Percentiles rank a stretch among this genome's conserved stretches.
phyloP scores from a whole-genome alignment of 2,329 filamentous ascomycete species.

The Verticillium isaacii region DNA sequence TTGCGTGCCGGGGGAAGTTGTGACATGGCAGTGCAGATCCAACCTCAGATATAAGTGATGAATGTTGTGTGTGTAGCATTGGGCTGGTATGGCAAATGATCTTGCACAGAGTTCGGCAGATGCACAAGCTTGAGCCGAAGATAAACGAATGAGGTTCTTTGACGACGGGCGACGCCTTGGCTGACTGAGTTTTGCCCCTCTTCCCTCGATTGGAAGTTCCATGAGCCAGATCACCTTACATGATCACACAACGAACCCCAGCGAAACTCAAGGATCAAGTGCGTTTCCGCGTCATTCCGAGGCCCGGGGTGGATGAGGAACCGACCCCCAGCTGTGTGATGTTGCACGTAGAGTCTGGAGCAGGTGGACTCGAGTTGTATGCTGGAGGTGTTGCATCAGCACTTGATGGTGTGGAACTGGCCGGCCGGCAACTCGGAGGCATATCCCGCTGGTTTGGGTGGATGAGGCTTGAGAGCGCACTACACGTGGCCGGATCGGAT shows the following conservation, averaged over 20 bases:
- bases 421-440: neutral
- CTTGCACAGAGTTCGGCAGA: neutral
- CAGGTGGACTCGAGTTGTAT: neutral
- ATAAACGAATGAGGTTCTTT: neutral
- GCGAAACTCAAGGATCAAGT: neutral
- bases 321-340: constrained; percentile 5
- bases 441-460: neutral
- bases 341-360: constrained; percentile 4
- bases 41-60: neutral
- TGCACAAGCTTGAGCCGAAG: neutral
- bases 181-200: neutral
- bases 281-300: neutral
- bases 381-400: too few relatives aligned
- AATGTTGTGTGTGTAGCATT: neutral
- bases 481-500: neutral
- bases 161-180: neutral
- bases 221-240: neutral
- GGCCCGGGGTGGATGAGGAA: neutral
- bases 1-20: neutral
- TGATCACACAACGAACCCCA: neutral
- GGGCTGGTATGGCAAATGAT: neutral
- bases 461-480: neutral
- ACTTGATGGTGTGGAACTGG: neutral
- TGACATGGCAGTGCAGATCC: neutral
- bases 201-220: neutral